phyloP scores from a whole-genome alignment of 768 basidiomycete species.

The Pisolithus tinctorius region DNA sequence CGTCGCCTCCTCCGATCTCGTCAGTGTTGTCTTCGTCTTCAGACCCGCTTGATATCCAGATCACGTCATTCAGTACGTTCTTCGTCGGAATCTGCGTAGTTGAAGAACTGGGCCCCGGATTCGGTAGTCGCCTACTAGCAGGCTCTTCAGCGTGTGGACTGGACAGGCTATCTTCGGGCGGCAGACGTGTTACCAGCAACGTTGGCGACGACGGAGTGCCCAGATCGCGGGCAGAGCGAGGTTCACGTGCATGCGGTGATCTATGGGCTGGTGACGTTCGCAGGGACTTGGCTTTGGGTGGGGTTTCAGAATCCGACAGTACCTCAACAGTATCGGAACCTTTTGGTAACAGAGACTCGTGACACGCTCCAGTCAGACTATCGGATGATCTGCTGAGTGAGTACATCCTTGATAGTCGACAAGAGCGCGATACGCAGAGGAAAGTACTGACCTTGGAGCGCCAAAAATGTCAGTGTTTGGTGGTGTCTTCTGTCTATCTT shows the following conservation, averaged over 20 bases:
- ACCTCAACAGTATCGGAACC: background rate
- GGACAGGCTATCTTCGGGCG: too few species aligned
- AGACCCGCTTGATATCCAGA: constrained; percentile 23
- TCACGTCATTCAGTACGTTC: constrained; percentile 9
- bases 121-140: too few species aligned
- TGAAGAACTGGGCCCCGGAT: too few species aligned
- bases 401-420: too few species aligned
- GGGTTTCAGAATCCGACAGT: background rate
- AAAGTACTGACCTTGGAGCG: background rate
- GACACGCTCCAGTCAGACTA: too few species aligned
- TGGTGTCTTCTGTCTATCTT: background rate
- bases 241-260: background rate
- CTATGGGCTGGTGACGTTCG: background rate
- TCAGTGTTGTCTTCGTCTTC: constrained; percentile 18
- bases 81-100: background rate
- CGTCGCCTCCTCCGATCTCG: constrained; percentile 6
- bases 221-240: background rate
- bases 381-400: too few species aligned
- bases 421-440: too few species aligned
- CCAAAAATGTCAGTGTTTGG: background rate
- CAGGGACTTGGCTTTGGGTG: background rate
- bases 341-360: background rate
- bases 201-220: background rate
- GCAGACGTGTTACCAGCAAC: too few species aligned
- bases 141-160: too few species aligned